Evolutionary conservation across 805 yeast genomes (phyloP), one percentile per base, ranked within the genome.

Genomic region (Kurtzmaniella fragi): DNA sequence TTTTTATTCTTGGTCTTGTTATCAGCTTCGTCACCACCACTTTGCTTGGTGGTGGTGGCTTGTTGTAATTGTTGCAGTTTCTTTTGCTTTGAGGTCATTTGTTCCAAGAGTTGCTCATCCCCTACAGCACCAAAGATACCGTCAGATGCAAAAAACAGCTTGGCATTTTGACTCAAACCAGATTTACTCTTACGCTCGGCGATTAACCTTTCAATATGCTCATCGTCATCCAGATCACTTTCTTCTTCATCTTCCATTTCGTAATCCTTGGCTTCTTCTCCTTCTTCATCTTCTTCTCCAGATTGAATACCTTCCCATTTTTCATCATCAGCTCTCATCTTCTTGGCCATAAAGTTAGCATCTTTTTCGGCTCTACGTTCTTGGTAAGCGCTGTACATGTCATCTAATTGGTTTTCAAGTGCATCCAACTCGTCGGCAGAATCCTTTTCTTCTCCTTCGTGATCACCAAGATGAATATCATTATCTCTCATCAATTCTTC

Each of bases 401-500:
- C 73, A 57, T 90, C 88, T 42, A 93, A 71, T 63, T 89, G 85
- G 8, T 76, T 79, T 54, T 90, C 99, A 42, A 93, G 73, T 46
- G 74, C 78, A 53, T 64, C 90, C 8, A 68, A 54, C 47, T 77
- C 82, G 17, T 75, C 84, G 4, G 61, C 80, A 17, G 70, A 57
- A 46, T 65, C 60, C 17, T 44, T 49, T 23, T 62, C 72, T 8
- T 50, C 39, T 10, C 33, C 39, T 15, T 12, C 33, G 32, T 64
- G 70, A 32, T 76, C 76, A 35, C 62, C 82, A 41, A 77, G 62
- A 46, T 73, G 72, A 38, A 78, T 77, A 48, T 81, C 86, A 40
- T 72, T 73, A 47, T 74, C 84, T 41, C 65, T 64, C 5, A 70
- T 63, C 28, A 73, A 45, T 39, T 79, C 86, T 38, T 78, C 78